Evolutionary conservation across 2,329 filamentous ascomycete genomes (phyloP).

Genomic region (Trichoderma gracile): DNA sequence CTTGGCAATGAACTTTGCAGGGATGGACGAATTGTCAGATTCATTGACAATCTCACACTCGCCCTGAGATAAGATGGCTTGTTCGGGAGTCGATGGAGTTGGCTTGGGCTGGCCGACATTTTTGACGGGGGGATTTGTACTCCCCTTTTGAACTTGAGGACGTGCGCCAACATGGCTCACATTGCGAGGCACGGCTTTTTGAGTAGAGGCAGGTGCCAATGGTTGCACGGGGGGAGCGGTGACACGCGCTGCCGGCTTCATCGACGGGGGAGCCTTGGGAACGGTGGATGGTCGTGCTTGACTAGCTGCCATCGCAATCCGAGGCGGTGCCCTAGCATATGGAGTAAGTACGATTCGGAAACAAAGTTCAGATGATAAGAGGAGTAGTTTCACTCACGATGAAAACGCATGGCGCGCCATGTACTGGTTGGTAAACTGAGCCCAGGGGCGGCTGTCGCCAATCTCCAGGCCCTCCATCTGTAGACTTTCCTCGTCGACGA

Average conservation of each 20-base stretch:
- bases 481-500: constrained; percentile 31
- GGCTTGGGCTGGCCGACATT: not conserved
- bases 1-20: constrained; percentile 29
- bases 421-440: constrained; percentile 25
- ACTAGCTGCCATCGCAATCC: constrained; percentile 4
- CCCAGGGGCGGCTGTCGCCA: constrained; percentile 31
- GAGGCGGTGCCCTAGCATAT: constrained; percentile 27
- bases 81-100: not conserved
- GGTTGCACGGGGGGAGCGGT: not conserved
- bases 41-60: constrained; percentile 29
- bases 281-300: not conserved
- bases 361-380: no score
- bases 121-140: no score
- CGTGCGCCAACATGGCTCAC: not conserved
- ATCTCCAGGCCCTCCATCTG: constrained; percentile 31
- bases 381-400: constrained; percentile 22
- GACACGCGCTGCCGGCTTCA: not conserved
- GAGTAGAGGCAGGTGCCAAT: not conserved
- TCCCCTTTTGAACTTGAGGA: not conserved
- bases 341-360: not conserved
- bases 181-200: not conserved
- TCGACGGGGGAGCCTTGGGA: not conserved
- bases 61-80: constrained; percentile 27
- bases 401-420: constrained; percentile 20
- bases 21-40: not conserved